Conservation (phyloP, 164 flowering plant genomes). For the Nelumbo lutea region DNA sequence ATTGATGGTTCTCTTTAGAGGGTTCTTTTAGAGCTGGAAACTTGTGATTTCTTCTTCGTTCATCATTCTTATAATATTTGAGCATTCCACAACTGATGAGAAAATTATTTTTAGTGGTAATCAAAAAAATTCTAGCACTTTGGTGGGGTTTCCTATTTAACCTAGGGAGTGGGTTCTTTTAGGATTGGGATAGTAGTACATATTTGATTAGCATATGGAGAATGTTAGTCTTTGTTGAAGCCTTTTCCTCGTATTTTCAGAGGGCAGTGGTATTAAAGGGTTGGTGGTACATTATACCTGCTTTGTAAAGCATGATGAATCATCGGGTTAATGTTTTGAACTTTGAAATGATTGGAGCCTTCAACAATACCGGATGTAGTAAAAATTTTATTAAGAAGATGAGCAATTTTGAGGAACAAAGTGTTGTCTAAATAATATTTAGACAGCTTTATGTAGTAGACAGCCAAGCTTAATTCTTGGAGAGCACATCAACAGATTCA, state of each 20-base stretch:
- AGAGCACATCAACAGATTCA: neutral
- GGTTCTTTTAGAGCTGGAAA: no score
- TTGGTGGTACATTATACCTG: neutral
- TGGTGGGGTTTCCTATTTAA: neutral
- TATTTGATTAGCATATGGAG: neutral
- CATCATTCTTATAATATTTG: neutral
- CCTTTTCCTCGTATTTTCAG: neutral
- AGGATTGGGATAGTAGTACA: neutral
- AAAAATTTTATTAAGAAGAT: neutral
- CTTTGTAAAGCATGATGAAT: neutral
- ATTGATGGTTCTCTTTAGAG: neutral
- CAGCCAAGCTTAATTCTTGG: neutral
- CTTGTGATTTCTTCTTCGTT: neutral
- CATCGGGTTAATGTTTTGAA: neutral
- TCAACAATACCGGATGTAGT: neutral
- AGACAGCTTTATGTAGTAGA: neutral
- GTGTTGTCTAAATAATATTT: neutral
- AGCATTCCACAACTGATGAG: neutral
- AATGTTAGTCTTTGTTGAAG: neutral
- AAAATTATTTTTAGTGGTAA: neutral
- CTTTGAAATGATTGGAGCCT: neutral
- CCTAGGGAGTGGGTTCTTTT: neutral
- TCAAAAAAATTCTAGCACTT: neutral
- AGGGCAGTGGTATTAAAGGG: neutral
- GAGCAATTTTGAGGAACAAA: neutral